Evolutionary conservation across 495 filamentous ascomycete genomes (phyloP), one percentile per base, ranked within the genome.

Genomic region (Rusavskia elegans): DNA sequence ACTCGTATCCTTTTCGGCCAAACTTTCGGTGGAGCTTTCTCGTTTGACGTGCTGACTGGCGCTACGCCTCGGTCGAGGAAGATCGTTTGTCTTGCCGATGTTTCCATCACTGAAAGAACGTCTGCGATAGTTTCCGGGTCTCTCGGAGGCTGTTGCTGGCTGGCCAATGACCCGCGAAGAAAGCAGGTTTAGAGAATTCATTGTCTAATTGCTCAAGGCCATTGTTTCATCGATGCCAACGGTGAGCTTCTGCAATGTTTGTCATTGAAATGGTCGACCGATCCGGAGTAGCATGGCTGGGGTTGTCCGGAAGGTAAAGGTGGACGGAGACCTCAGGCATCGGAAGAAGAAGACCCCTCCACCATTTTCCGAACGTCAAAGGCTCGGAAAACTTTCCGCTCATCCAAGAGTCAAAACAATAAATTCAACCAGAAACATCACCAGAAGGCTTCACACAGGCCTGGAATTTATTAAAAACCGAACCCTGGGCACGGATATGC

Each of bases 131-230:
- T 35, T 55, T 19, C 52, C 53, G 11, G 67, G 63, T 30, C 59
- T 66, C 25, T 66, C 59, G 44, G 71, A 69, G 32, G 32, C 32
- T 35, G 7, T 35, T 35, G 32, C 32, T 53, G 67, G 74, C 64
- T 74, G 74, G 59, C 81, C 81, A 56, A 85, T 80, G 64, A 92
- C 86, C 71, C 85, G 82, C 64, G 85, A 78, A 57, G 87, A 93
- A 66, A 98, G 76, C 66, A 95, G 85, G 68, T 94, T 95, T 73
- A 97, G 71, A 62, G 90, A 94, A 83, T 97, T 96, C 90, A 98
- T 98, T 71, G 82, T 89, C 71, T 63, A 46, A 6, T 9, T 14
- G n/a, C 3, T 19, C 40, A 21, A 3, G n/a, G 40, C 40, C 20
- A 9, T 21, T 9, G 40, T 21, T 19, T 42, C 40, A 42, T 21